These are phyloP conservation scores for Rhazya stricta DNA, from an alignment of 257 asterid genomes.

Conservation along the genomic window DNA sequence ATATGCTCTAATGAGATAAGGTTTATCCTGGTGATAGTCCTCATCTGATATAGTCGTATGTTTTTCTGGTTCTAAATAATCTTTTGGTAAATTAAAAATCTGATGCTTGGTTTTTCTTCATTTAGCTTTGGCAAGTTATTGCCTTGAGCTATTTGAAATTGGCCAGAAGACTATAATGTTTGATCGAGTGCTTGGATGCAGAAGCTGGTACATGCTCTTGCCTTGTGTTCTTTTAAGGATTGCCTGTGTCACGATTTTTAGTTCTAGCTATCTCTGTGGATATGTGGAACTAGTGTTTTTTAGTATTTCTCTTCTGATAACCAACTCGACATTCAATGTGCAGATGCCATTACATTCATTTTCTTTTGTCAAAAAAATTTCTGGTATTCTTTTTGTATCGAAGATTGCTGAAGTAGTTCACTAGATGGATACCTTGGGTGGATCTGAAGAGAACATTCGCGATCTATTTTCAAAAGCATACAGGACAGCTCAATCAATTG, in stretches of 20 bases:
- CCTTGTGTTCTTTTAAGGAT: not conserved
- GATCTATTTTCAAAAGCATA: constrained; percentile 73
- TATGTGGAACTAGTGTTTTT: not conserved
- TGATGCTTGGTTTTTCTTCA: not conserved
- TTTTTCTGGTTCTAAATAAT: not conserved
- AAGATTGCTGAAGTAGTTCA: not conserved
- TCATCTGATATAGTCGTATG: not conserved
- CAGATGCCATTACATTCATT: not conserved
- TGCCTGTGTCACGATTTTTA: not conserved
- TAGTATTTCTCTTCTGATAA: too few relatives aligned
- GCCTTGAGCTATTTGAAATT: not conserved
- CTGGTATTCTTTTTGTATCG: not conserved
- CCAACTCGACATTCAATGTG: too few relatives aligned
- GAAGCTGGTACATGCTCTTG: not conserved
- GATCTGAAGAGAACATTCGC: constrained; percentile 83
- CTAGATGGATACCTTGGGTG: constrained; percentile 41
- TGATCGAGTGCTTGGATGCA: not conserved
- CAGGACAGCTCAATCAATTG: constrained; percentile 80
- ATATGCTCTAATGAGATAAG: not conserved
- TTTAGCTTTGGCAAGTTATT: not conserved
- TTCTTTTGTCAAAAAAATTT: not conserved
- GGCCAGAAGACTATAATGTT: not conserved
- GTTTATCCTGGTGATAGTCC: not conserved
- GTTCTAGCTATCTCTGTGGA: not conserved
- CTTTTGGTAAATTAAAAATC: not conserved